Base-by-base conservation (phyloP, 306 rosid genomes). In the Nissolia schottii region DNA sequence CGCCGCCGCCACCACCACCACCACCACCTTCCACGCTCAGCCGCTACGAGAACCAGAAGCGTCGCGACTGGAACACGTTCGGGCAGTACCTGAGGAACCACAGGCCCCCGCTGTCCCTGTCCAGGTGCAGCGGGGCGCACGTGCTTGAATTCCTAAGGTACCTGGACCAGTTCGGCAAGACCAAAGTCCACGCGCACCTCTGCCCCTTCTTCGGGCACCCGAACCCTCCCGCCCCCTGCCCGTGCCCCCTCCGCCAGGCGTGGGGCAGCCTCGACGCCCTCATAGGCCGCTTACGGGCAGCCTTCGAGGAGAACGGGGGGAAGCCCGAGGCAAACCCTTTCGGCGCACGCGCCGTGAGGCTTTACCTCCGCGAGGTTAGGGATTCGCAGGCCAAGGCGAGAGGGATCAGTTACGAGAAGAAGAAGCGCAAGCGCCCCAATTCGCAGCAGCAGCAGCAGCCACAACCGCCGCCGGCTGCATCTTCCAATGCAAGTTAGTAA, bases 211-310 rank as follows among this genome's bases (percentile, higher is more conserved):
- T 84, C 7, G 97, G 97, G 2, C 89, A 89, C 58, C 96, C 97
- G 0, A 89, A 84, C 85, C 97, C 97, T 0, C 96, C 97, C 0
- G 96, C 91, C 1, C 91, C 97, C 0, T 91, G 97, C 73, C 88
- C 90, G 11, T 91, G 97, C 53, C 96, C 97, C 5, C 85, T 91
- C 0, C 77, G 97, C 10, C 97, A 91, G 57, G 97, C 97, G 0
- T 91, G 97, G 97, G 97, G 97, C 1, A 87, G 93, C 83, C 91
- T 91, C 0, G 97, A 91, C 3, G 91, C 97, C 1, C 88, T 91
- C 41, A 78, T 91, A 3, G 97, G 97, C 0, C 84, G 97, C 13
- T 83, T 90, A 5, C 74, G 97, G n/a, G 97, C 97, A 0, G 95
- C 97, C 6, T 91, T 85, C 8, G 97, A 91, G 59, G 96, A 91